phyloP scores from a whole-genome alignment of 2,329 filamentous ascomycete genomes.

The Talaromyces sp. region DNA sequence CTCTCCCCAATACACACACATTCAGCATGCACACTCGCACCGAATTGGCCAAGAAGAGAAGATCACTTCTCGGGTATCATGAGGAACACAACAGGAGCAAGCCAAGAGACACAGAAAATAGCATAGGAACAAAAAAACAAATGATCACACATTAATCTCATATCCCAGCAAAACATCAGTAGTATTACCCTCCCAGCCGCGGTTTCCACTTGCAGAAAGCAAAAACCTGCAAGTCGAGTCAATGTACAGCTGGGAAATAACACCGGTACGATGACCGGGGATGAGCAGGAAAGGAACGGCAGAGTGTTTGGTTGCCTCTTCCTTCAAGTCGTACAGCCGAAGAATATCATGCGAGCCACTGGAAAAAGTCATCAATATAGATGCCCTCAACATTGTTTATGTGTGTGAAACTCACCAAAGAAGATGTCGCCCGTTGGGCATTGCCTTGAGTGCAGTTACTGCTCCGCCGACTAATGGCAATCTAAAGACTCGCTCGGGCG shows the following conservation, averaged over 20 bases:
- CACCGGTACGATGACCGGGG: slow-evolving; percentile 80
- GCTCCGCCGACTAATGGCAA: slow-evolving; percentile 86
- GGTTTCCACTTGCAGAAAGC: slow-evolving; percentile 83
- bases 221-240: slow-evolving; percentile 87
- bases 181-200: slow-evolving; percentile 86
- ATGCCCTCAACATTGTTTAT: slow-evolving; percentile 4
- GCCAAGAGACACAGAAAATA: background rate
- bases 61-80: background rate
- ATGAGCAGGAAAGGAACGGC: slow-evolving; percentile 94
- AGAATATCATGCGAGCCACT: slow-evolving; percentile 92
- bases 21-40: background rate
- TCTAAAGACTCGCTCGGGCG: slow-evolving; percentile 71
- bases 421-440: slow-evolving; percentile 88
- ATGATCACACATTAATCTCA: slow-evolving; percentile 59
- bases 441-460: slow-evolving; percentile 79
- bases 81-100: background rate
- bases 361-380: slow-evolving; percentile 3
- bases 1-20: background rate
- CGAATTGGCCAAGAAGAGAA: background rate
- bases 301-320: slow-evolving; percentile 63
- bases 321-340: slow-evolving; percentile 79
- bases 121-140: background rate
- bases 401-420: slow-evolving; percentile 58
- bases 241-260: slow-evolving; percentile 78
- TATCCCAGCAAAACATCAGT: slow-evolving; percentile 94